Conservation (phyloP, 2,329 filamentous ascomycete genomes). For the Pseudogymnoascus sp. region DNA sequence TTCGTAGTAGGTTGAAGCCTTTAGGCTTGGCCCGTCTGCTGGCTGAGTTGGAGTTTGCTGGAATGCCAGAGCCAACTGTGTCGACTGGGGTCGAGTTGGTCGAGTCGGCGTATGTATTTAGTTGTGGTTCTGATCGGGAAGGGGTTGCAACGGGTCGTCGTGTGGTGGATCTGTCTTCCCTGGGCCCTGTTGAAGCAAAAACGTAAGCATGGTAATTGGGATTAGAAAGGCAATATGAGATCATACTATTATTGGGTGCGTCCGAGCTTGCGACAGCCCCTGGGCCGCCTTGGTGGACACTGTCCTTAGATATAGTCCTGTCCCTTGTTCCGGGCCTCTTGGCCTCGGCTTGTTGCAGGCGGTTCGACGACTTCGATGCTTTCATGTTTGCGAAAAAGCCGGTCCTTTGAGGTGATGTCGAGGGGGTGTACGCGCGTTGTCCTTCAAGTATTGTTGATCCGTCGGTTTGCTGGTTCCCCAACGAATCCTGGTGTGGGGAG, state of each 20-base stretch:
- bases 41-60: slow-evolving; percentile 11
- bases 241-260: slow-evolving; percentile 26
- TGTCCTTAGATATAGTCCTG: slow-evolving; percentile 20
- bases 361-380: slow-evolving; percentile 39
- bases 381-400: slow-evolving; percentile 42
- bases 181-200: slow-evolving; percentile 21
- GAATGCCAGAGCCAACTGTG: slow-evolving; percentile 7
- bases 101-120: slow-evolving; percentile 11
- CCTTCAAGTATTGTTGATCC: background rate
- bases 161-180: slow-evolving; percentile 19
- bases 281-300: slow-evolving; percentile 20
- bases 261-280: slow-evolving; percentile 25
- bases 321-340: slow-evolving; percentile 30
- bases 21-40: slow-evolving; percentile 27
- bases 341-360: slow-evolving; percentile 30
- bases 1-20: slow-evolving; percentile 31
- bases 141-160: slow-evolving; percentile 25
- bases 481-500: background rate
- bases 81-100: background rate
- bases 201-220: slow-evolving; percentile 14
- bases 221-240: slow-evolving; percentile 5
- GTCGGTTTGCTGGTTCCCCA: background rate
- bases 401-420: slow-evolving; percentile 8
- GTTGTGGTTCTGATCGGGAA: slow-evolving; percentile 23
- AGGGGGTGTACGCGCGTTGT: background rate